Conservation (phyloP, 2,329 filamentous ascomycete species). For the Peltaster fructicola region DNA sequence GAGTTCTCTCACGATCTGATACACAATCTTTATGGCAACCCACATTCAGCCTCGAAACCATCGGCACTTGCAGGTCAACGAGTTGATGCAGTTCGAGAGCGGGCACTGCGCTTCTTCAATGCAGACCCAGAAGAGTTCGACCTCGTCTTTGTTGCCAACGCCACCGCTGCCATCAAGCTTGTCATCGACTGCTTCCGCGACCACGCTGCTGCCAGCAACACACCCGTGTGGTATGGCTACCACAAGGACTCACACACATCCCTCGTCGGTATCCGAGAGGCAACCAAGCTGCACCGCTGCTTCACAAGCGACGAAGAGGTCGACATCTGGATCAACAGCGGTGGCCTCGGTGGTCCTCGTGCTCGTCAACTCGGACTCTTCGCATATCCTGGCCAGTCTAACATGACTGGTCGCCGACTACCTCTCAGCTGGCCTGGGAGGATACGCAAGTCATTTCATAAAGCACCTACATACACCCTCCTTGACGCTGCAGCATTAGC, state of each 20-base stretch:
- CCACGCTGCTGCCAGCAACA: constrained; percentile 30
- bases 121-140: constrained; percentile 42
- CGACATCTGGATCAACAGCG: constrained; percentile 27
- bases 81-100: constrained; percentile 38
- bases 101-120: constrained; percentile 39
- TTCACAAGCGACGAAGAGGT: constrained; percentile 24
- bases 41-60: constrained; percentile 45
- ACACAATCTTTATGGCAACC: constrained; percentile 46
- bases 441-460: constrained; percentile 18
- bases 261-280: constrained; percentile 25
- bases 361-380: constrained; percentile 19
- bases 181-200: constrained; percentile 41
- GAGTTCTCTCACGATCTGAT: constrained; percentile 38
- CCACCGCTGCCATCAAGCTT: constrained; percentile 45
- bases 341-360: constrained; percentile 14
- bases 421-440: constrained; percentile 19
- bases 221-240: constrained; percentile 38
- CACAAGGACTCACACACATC: constrained; percentile 46
- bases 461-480: constrained; percentile 29
- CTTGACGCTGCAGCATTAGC: constrained; percentile 47
- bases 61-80: constrained; percentile 39
- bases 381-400: constrained; percentile 23
- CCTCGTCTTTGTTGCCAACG: constrained; percentile 44
- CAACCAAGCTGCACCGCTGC: constrained; percentile 19
- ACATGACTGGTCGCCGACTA: constrained; percentile 22